Conservation (phyloP, 2,329 filamentous ascomycete species). For the Scedosporium boydii region DNA sequence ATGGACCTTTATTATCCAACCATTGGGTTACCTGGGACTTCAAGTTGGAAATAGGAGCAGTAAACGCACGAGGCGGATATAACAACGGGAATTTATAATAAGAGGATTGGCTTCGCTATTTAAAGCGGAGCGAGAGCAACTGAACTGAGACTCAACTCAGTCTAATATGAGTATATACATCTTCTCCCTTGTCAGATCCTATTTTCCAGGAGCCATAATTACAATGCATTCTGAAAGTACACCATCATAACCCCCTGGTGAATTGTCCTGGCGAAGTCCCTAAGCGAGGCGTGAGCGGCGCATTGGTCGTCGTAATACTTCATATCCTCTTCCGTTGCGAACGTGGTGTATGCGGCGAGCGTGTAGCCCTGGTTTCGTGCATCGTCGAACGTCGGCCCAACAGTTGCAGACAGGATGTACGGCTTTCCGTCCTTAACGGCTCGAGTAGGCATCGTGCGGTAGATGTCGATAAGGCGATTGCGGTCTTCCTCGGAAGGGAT, state of each 20-base stretch:
- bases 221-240: conserved; percentile 28
- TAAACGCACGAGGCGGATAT: too few species aligned
- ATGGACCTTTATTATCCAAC: too few species aligned
- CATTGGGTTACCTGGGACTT: too few species aligned
- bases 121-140: background rate
- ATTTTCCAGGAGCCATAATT: background rate
- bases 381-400: conserved; percentile 39
- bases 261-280: conserved; percentile 19
- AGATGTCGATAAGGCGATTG: conserved; percentile 19
- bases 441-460: conserved; percentile 20
- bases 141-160: too few species aligned
- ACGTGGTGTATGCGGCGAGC: conserved; percentile 44
- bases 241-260: conserved; percentile 39
- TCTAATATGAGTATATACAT: too few species aligned
- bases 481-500: conserved; percentile 22
- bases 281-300: conserved; percentile 20
- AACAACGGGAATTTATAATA: too few species aligned
- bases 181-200: too few species aligned
- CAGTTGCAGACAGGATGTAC: conserved; percentile 45
- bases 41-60: too few species aligned
- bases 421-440: conserved; percentile 46
- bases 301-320: conserved; percentile 47
- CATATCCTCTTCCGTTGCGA: conserved; percentile 49
- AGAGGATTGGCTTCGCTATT: too few species aligned
- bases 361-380: conserved; percentile 50